Percentiles rank a stretch among this genome's conserved stretches.
These are phyloP conservation scores for Teratosphaeria nubilosa DNA, from an alignment of 2,329 filamentous ascomycete genomes.

Conservation along the genomic window DNA sequence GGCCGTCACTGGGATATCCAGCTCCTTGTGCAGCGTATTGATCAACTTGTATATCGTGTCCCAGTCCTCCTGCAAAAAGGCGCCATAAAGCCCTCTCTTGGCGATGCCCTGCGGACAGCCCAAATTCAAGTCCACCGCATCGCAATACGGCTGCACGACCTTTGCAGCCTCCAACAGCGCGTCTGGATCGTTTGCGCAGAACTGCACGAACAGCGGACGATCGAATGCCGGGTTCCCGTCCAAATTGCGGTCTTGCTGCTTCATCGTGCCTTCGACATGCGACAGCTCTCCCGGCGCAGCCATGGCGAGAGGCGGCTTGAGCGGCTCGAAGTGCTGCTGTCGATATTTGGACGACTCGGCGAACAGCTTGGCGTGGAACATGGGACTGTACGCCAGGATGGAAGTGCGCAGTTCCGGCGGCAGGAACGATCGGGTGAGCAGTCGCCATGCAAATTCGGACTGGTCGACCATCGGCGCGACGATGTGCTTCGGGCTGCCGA, in stretches of 20 bases:
- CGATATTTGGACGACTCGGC: constrained; percentile 67
- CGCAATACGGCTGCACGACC: constrained; percentile 74
- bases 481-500: constrained; percentile 82
- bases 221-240: constrained; percentile 82
- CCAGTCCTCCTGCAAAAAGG: constrained; percentile 91
- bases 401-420: constrained; percentile 48
- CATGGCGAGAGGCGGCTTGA: constrained; percentile 22
- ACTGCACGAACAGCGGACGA: constrained; percentile 88
- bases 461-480: constrained; percentile 98
- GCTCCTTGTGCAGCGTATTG: constrained; percentile 65
- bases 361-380: constrained; percentile 91
- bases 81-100: constrained; percentile 78
- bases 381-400: constrained; percentile 84
- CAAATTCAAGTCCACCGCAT: constrained; percentile 90
- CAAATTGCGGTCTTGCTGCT: constrained; percentile 46
- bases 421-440: constrained; percentile 90
- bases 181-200: constrained; percentile 83
- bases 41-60: constrained; percentile 74
- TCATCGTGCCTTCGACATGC: constrained; percentile 10
- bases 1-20: constrained; percentile 79
- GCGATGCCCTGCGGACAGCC: constrained; percentile 96
- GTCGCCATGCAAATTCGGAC: constrained; percentile 96
- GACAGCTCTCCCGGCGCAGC: constrained; percentile 12
- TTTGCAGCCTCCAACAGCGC: constrained; percentile 69
- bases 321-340: constrained; percentile 68